A percentile compares a stretch with the other conserved stretches of the same genome.
phyloP scores from a whole-genome alignment of 2,329 filamentous ascomycete genomes.

The Microsporum ferrugineum region DNA sequence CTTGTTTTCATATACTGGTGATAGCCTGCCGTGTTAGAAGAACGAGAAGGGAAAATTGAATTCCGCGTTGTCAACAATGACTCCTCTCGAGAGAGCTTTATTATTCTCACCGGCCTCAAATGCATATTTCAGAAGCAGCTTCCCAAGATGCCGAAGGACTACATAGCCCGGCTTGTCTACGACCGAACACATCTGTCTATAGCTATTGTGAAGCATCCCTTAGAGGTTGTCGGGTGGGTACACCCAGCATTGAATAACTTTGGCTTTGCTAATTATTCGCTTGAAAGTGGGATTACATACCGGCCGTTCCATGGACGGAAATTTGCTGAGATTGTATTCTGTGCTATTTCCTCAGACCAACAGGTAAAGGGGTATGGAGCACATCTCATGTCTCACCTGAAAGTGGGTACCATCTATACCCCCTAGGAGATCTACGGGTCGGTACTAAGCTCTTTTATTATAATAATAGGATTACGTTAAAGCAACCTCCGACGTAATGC shows the following conservation, averaged over 20 bases:
- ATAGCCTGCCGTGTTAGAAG: conserved; percentile 79
- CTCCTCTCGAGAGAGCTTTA: conserved; percentile 70
- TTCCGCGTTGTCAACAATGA: conserved; percentile 98
- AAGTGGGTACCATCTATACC: conserved; percentile 38
- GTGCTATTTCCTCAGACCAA: conserved; percentile 92
- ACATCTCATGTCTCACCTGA: conserved; percentile 94
- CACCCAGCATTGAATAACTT: no score
- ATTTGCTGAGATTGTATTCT: conserved; percentile 98
- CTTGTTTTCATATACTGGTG: neutral
- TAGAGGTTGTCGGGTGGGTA: conserved; percentile 67
- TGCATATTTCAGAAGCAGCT: conserved; percentile 98
- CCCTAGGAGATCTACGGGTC: neutral
- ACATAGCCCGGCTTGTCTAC: conserved; percentile 94
- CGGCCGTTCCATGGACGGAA: conserved; percentile 81
- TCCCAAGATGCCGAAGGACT: conserved; percentile 98
- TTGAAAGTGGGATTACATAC: conserved; percentile 77
- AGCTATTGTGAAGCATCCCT: conserved; percentile 90
- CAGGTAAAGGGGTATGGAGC: conserved; percentile 98
- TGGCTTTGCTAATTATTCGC: conserved; percentile 11
- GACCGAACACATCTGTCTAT: conserved; percentile 93
- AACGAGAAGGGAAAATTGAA: conserved; percentile 87
- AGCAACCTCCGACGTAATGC: conserved; percentile 91
- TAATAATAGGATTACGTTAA: conserved; percentile 74
- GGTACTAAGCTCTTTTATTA: neutral
- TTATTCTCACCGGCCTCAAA: conserved; percentile 90